Base-by-base conservation (phyloP, 2,329 filamentous ascomycete species). In the Microdochium trichocladiopsis region DNA sequence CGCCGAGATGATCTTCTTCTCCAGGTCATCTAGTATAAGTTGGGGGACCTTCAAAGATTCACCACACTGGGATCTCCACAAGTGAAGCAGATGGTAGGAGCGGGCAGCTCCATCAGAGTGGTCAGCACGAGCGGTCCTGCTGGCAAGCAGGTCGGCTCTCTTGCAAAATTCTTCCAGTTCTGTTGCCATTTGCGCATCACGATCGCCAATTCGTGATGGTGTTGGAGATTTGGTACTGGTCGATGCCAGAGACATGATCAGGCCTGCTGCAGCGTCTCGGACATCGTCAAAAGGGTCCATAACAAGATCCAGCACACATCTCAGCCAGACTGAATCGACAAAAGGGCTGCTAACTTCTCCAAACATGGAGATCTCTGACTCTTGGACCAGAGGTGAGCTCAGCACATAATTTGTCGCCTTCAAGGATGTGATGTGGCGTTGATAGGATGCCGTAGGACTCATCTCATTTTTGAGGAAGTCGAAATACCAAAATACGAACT, bases 251-350 rank as follows among this genome's bases (percentile, higher is more conserved):
- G 80, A 60, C 50, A 72, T 74, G 25, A 88, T 60, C 2, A 84
- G 70, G 2, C 67, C 68, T 0, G 76, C 72, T 2, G 83, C 77
- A 36, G 72, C 69, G 45, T 79, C 82, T 58, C 93, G 80, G 4
- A 97, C 88, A 66, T 99, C 94, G 53, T 97, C 94, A 62, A 95
- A 99, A 0, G 93, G 90, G 61, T 99, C 89, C 63, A 95, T 76
- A 8, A 95, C 70, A 22, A 96, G 79, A 65, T 96, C 90, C 14
- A 92, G 72, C 6, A 97, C 72, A 4, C 84, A 74, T 48, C 87
- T 76, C 11, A 82, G 69, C 71, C 86, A 82, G 0, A 68, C 73
- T 2, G 60, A 58, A 48, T 80, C 76, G 55, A 77, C 68, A 2
- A 69, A 59, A 71, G 14, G 68, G 64, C 51, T 53, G 58, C 60